Base-by-base conservation (phyloP, 176 grass and related monocot genomes). In the Triticum monococcum region DNA sequence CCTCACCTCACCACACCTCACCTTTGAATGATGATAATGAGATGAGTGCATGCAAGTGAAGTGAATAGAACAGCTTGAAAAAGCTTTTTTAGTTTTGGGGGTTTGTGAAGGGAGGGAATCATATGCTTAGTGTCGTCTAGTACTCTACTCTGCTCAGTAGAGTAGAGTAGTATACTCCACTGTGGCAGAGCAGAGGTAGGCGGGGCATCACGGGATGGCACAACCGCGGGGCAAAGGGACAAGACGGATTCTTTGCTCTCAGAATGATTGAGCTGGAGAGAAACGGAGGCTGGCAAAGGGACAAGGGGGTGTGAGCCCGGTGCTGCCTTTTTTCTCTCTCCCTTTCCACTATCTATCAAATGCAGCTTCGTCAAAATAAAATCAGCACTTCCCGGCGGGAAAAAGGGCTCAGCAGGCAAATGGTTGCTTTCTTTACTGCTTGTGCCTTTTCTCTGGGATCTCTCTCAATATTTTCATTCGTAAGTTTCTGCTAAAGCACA, bases 151-250 rank as follows among this genome's bases (percentile, higher is more conserved):
- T 48, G 45, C 12, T 48, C 12, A 48, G 45, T 48, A 46, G 3
- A 30, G 28, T 30, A 30, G 3, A 18, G 5, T 52, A 52, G 48
- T 17, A 52, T 89, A 81, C 78, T 36, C 69, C 31, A 83, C 40
- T 41, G 30, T 87, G 87, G 84, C 84, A 40, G 37, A 80, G 85
- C 84, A 72, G 37, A 77, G 85, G 50, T 17, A 18, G 50, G 50
- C 50, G 50, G 50, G 16, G 50, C 82, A 85, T 94, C 92, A 94
- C 92, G 92, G 92, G 75, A 54, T 89, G 81, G 77, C 68, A 74
- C 32, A 69, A n/a, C 68, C 64, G 54, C 35, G 77, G 64, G 87
- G 72, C 78, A 90, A 89, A 90, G 69, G 50, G 81, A 81, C 87
- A 94, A 87, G 56, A 7, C 45, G n/a, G 73, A 76, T 76, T 26